Conservation (phyloP, 441 rosid genomes). For the Brassica hybrid region DNA sequence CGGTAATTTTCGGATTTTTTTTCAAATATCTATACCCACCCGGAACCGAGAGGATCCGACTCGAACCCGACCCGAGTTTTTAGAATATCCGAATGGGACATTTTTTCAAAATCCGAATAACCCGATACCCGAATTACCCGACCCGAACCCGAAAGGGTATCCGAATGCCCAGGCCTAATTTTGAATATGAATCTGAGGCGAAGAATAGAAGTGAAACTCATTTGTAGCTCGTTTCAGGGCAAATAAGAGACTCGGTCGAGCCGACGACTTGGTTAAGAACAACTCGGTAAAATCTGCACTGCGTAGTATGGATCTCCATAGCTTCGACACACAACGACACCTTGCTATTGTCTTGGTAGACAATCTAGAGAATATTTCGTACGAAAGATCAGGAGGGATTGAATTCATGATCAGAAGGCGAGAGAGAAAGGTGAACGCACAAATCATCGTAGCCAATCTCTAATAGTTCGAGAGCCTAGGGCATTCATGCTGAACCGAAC, state of each 20-base stretch:
- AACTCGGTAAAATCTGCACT: conserved; percentile 9
- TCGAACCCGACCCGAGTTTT: neutral
- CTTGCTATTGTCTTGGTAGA: neutral
- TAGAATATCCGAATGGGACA: neutral
- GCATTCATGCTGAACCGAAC: neutral
- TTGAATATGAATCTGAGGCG: neutral
- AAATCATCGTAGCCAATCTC: neutral
- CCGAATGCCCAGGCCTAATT: too few species aligned
- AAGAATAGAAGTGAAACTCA: neutral
- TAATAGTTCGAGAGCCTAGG: neutral
- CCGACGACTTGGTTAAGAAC: neutral
- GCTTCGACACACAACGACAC: neutral
- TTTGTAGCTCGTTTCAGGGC: neutral
- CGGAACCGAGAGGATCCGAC: neutral
- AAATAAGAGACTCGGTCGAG: neutral
- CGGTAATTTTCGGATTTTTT: neutral
- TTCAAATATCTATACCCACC: neutral
- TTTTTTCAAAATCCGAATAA: neutral
- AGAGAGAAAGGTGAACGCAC: neutral
- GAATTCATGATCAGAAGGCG: neutral
- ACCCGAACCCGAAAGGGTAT: too few species aligned
- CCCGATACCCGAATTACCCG: neutral
- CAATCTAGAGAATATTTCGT: neutral
- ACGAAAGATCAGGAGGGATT: neutral
- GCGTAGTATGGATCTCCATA: neutral